phyloP scores from a whole-genome alignment of 2,329 filamentous ascomycete species.

The Phaeoacremonium minimum region DNA sequence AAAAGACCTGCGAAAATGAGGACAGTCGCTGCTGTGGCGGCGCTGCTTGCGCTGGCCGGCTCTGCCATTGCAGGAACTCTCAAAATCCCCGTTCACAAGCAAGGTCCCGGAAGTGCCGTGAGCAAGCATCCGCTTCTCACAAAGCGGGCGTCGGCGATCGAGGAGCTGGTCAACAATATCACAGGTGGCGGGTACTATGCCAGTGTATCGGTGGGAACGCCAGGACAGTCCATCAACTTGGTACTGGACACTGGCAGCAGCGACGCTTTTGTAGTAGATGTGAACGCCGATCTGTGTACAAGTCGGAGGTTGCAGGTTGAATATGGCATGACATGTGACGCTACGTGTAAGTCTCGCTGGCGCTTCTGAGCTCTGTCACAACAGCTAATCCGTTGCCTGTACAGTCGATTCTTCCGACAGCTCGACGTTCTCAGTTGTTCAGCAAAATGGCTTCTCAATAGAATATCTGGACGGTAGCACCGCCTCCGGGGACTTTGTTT shows the following conservation, averaged over 20 bases:
- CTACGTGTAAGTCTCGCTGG: constrained; percentile 31
- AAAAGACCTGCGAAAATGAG: no score
- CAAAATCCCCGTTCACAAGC: constrained; percentile 12
- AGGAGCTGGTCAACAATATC: constrained; percentile 47
- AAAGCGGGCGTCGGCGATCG: constrained; percentile 15
- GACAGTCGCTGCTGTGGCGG: no score
- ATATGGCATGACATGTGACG: constrained; percentile 28
- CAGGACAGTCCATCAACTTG: constrained; percentile 48
- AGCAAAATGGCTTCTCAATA: constrained; percentile 48
- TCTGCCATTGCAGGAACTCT: constrained; percentile 11
- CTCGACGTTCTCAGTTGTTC: constrained; percentile 40
- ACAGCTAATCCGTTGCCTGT: neutral
- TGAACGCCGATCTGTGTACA: constrained; percentile 32
- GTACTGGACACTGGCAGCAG: constrained; percentile 61
- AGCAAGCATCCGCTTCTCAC: constrained; percentile 14
- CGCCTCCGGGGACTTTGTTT: constrained; percentile 52
- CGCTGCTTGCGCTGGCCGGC: constrained; percentile 4
- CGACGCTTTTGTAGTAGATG: constrained; percentile 53
- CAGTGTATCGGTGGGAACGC: constrained; percentile 54
- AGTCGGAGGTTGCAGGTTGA: constrained; percentile 24
- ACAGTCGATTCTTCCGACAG: constrained; percentile 38
- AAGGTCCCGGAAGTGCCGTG: constrained; percentile 8
- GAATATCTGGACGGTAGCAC: constrained; percentile 55
- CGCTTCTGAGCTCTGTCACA: neutral
- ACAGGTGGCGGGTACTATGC: constrained; percentile 53